Conservation (phyloP, 2,329 filamentous ascomycete genomes). For the Zymoseptoria passerinii region DNA sequence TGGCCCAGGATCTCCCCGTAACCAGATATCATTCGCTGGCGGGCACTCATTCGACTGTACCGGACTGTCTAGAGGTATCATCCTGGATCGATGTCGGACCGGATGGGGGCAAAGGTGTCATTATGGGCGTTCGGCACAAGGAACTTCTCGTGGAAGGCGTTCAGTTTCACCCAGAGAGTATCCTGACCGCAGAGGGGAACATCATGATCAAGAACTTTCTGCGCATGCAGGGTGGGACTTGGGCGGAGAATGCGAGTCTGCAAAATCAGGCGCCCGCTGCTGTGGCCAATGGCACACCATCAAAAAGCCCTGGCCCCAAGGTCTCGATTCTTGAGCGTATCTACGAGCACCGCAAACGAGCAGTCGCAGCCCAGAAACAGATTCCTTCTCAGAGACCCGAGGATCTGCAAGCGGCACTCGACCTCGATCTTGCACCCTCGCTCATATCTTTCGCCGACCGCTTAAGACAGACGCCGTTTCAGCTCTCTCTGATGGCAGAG, state of each 20-base stretch:
- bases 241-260: conserved; percentile 66
- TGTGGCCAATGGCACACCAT: conserved; percentile 33
- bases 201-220: conserved; percentile 91
- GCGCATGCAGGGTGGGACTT: conserved; percentile 78
- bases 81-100: conserved; percentile 75
- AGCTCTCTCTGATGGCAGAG: conserved; percentile 92
- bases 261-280: conserved; percentile 28
- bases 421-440: conserved; percentile 75
- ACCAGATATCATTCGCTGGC: conserved; percentile 95
- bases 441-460: conserved; percentile 72
- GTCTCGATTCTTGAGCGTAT: conserved; percentile 86
- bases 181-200: conserved; percentile 80
- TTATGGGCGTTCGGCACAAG: conserved; percentile 95
- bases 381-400: conserved; percentile 75
- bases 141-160: conserved; percentile 87
- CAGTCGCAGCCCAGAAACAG: conserved; percentile 71
- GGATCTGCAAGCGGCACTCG: conserved; percentile 80
- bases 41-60: conserved; percentile 79
- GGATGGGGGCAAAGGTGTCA: conserved; percentile 73
- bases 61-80: conserved; percentile 76
- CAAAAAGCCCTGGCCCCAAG: conserved; percentile 37
- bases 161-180: conserved; percentile 96
- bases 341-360: conserved; percentile 68
- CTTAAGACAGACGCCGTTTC: conserved; percentile 71
- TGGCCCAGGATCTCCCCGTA: conserved; percentile 73